phyloP scores from a whole-genome alignment of 345 rosid genomes.

The Triadica sebifera region DNA sequence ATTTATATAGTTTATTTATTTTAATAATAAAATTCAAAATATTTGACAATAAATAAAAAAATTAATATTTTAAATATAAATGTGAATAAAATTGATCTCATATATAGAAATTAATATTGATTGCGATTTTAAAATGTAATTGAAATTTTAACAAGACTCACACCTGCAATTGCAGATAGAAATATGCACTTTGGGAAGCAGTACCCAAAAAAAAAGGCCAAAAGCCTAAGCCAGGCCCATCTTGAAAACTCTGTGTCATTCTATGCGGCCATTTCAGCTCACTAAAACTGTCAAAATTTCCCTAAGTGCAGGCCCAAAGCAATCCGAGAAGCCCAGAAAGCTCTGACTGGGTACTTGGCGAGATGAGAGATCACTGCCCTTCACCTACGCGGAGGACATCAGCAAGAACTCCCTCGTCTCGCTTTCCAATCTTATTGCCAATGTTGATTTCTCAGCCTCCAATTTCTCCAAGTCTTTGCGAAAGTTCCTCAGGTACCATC shows the following conservation, averaged over 20 bases:
- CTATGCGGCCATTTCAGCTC: conserved; percentile 21
- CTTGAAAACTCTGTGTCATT: not conserved
- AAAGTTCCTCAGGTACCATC: conserved; percentile 58
- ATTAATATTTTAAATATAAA: too few species aligned
- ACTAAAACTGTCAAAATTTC: conserved; percentile 21
- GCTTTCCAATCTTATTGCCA: conserved; percentile 43
- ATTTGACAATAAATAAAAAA: too few species aligned
- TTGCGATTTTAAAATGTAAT: too few species aligned
- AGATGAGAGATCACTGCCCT: conserved; percentile 53
- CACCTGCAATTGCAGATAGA: too few species aligned
- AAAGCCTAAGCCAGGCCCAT: conserved; percentile 5
- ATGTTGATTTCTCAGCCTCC: conserved; percentile 34
- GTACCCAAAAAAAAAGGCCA: too few species aligned
- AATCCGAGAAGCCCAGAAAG: conserved; percentile 48
- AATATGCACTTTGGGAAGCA: too few species aligned
- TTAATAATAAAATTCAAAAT: too few species aligned
- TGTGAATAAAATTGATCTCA: too few species aligned
- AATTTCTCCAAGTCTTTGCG: conserved; percentile 40
- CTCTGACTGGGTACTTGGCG: conserved; percentile 52
- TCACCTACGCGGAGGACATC: conserved; percentile 56
- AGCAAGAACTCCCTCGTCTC: conserved; percentile 44
- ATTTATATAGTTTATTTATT: too few species aligned
- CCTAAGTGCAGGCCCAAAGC: conserved; percentile 43
- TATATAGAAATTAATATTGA: too few species aligned
- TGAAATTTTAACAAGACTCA: too few species aligned